These are phyloP conservation scores for Anethum foeniculum DNA, from an alignment of 140 eudicot genomes.

Conservation along the genomic window DNA sequence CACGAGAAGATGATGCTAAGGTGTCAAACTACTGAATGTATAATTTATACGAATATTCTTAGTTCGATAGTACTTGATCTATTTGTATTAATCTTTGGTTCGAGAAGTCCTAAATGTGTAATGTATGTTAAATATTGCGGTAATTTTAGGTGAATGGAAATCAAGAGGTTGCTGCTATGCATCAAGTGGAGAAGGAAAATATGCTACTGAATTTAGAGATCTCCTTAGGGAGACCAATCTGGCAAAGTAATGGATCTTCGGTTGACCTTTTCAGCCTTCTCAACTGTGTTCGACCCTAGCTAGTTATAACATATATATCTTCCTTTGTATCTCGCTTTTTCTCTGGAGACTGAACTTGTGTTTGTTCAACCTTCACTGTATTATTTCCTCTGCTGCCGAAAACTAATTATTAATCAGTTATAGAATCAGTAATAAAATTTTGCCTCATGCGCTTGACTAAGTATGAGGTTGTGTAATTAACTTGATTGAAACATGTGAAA, in stretches of 20 bases:
- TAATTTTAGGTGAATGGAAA: constrained; percentile 6
- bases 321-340: neutral
- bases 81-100: neutral
- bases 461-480: neutral
- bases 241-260: neutral
- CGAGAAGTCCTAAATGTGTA: neutral
- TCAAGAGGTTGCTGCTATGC: neutral
- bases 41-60: neutral
- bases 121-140: neutral
- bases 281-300: neutral
- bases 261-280: neutral
- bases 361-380: neutral
- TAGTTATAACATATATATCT: neutral
- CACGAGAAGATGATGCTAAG: constrained; percentile 14
- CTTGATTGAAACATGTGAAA: neutral
- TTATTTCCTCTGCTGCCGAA: neutral
- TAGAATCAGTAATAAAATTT: neutral
- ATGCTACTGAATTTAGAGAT: constrained; percentile 44
- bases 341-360: neutral
- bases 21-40: neutral
- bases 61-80: neutral
- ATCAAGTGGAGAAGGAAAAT: constrained; percentile 2
- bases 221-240: constrained; percentile 39
- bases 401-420: neutral
- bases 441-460: neutral